These are phyloP conservation scores for Torulaspora globosa DNA, from an alignment of 1,139 yeast genomes.

Conservation along the genomic window DNA sequence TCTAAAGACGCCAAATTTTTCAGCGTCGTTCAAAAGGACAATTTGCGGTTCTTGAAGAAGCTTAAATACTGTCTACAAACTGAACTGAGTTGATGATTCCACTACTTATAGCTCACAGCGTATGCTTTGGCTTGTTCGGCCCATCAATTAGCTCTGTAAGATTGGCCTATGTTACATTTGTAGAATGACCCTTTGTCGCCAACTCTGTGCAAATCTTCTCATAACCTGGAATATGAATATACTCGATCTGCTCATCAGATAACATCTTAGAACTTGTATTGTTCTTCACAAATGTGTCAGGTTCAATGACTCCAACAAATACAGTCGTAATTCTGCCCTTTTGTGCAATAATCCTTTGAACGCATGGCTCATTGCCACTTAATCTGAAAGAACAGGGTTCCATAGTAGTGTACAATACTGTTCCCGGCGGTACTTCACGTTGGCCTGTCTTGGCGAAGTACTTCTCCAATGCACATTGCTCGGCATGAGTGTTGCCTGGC, in stretches of 20 bases:
- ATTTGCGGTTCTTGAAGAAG: neutral
- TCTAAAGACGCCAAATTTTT: slow-evolving; percentile 3
- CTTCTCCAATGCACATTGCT: slow-evolving; percentile 82
- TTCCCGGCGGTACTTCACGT: slow-evolving; percentile 61
- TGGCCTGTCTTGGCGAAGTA: slow-evolving; percentile 45
- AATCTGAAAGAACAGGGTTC: slow-evolving; percentile 91
- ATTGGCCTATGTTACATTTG: neutral
- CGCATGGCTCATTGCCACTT: slow-evolving; percentile 89
- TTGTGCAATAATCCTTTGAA: slow-evolving; percentile 62
- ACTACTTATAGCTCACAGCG: neutral
- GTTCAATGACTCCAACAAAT: slow-evolving; percentile 91
- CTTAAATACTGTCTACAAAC: neutral
- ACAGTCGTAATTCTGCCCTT: slow-evolving; percentile 58
- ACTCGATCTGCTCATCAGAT: slow-evolving; percentile 55
- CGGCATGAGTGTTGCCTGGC: slow-evolving; percentile 97
- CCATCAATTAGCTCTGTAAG: neutral
- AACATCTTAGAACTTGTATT: slow-evolving; percentile 62
- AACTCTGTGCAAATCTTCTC: slow-evolving; percentile 66
- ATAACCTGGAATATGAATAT: slow-evolving; percentile 77
- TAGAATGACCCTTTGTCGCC: slow-evolving; percentile 70
- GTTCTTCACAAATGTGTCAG: slow-evolving; percentile 77
- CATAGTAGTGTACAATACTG: slow-evolving; percentile 91
- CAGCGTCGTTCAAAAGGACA: slow-evolving; percentile 10
- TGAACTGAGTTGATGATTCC: neutral
- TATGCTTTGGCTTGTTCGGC: neutral